Evolutionary conservation across 148 eudicot species (phyloP).

Genomic region (Rhododendron vialii): DNA sequence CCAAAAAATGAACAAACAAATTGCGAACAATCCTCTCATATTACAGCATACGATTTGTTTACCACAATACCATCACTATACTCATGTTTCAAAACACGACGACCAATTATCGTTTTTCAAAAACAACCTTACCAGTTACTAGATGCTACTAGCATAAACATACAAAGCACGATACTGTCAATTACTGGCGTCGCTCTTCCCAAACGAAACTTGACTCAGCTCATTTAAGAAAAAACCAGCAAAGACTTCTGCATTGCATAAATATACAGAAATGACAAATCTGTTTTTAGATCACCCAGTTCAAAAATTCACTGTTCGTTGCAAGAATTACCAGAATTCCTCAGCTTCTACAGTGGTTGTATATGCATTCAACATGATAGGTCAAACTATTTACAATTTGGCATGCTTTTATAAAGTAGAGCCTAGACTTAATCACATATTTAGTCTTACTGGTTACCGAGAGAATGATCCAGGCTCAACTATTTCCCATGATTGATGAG

Average conservation of each 20-base stretch:
- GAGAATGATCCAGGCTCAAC: not conserved
- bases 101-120: not conserved
- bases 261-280: not conserved
- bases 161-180: not conserved
- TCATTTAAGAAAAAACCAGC: not conserved
- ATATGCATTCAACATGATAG: not conserved
- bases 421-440: not conserved
- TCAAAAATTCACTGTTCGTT: not conserved
- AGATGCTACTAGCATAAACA: not conserved
- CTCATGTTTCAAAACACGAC: not conserved
- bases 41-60: not conserved
- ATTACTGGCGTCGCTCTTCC: not conserved
- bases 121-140: not conserved
- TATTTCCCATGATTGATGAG: not conserved
- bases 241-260: not conserved
- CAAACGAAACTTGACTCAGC: not conserved
- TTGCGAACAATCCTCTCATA: not conserved
- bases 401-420: not conserved
- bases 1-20: not conserved
- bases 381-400: not conserved
- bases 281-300: not conserved
- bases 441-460: not conserved
- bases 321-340: not conserved
- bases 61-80: not conserved
- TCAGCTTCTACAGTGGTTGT: not conserved